These are phyloP conservation scores for Mentha longifolia DNA, from an alignment of 257 asterid species.

Conservation along the genomic window DNA sequence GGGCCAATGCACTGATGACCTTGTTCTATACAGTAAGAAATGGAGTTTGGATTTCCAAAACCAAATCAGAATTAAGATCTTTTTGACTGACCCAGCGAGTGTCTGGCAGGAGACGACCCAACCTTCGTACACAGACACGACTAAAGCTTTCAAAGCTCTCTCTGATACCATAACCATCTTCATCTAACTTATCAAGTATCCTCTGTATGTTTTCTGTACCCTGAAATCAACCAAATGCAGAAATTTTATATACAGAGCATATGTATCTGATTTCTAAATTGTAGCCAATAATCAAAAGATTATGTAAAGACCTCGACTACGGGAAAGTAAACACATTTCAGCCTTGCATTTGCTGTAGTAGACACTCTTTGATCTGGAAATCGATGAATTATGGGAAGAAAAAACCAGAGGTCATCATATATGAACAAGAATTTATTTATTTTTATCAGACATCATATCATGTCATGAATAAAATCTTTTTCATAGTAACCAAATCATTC, in stretches of 20 bases:
- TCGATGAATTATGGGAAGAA: conserved; percentile 26
- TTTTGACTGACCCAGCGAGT: conserved; percentile 71
- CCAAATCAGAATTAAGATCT: conserved; percentile 17
- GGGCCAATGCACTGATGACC: background rate
- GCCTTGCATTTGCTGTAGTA: conserved; percentile 70
- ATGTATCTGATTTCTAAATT: conserved; percentile 10
- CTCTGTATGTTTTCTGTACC: conserved; percentile 64
- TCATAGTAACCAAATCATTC: background rate
- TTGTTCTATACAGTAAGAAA: conserved; percentile 16
- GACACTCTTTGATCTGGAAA: conserved; percentile 44
- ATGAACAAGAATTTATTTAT: conserved; percentile 4
- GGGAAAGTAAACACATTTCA: conserved; percentile 76
- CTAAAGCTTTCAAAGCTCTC: conserved; percentile 64
- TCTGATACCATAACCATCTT: conserved; percentile 48
- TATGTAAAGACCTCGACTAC: conserved; percentile 45
- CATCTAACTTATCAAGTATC: conserved; percentile 49
- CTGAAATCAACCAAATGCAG: conserved; percentile 44
- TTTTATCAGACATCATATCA: background rate
- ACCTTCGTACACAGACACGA: conserved; percentile 70
- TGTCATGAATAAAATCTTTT: background rate
- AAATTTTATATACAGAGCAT: conserved; percentile 20
- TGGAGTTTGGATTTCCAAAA: background rate
- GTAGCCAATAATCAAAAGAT: conserved; percentile 22
- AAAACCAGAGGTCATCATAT: conserved; percentile 6
- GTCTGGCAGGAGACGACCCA: conserved; percentile 92